These are phyloP conservation scores for Dactylellina parvicollis DNA, from an alignment of 2,329 filamentous ascomycete genomes.

Conservation along the genomic window DNA sequence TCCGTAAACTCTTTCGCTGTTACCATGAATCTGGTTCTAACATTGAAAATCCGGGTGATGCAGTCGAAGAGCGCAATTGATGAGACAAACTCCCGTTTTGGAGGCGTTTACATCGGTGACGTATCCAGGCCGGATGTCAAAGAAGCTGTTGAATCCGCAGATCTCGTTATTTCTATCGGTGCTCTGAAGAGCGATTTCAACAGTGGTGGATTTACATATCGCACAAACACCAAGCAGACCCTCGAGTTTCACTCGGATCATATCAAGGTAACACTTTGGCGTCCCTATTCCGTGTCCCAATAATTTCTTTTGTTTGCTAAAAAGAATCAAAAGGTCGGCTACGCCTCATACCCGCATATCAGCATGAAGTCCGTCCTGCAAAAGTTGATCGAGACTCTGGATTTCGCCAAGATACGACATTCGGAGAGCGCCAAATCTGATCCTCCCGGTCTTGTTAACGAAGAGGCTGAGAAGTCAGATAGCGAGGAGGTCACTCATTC, in stretches of 20 bases:
- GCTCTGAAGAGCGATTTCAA: slow-evolving; percentile 81
- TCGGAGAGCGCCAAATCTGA: slow-evolving; percentile 43
- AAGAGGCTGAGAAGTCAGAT: slow-evolving; percentile 61
- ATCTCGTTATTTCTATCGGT: slow-evolving; percentile 77
- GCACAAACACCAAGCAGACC: slow-evolving; percentile 77
- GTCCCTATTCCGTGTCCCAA: background rate
- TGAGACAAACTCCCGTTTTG: slow-evolving; percentile 78
- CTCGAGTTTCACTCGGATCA: slow-evolving; percentile 83
- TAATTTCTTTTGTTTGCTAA: background rate
- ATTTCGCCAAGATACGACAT: slow-evolving; percentile 46
- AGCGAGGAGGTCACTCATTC: slow-evolving; percentile 71
- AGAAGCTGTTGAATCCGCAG: slow-evolving; percentile 73
- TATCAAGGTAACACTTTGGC: slow-evolving; percentile 65
- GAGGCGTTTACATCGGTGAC: slow-evolving; percentile 84
- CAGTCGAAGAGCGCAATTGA: slow-evolving; percentile 77
- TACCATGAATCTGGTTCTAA: background rate
- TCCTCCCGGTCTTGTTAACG: slow-evolving; percentile 65
- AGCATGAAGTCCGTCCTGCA: slow-evolving; percentile 80
- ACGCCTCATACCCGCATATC: slow-evolving; percentile 80
- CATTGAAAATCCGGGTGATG: background rate
- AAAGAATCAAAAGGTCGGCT: slow-evolving; percentile 66
- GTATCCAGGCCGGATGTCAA: slow-evolving; percentile 74
- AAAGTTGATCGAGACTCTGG: slow-evolving; percentile 65
- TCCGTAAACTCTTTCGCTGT: slow-evolving; percentile 59
- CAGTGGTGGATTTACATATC: slow-evolving; percentile 82